These are phyloP conservation scores for Pseudozyma sp. DNA, from an alignment of 1,284 basidiomycete species.

Conservation along the genomic window DNA sequence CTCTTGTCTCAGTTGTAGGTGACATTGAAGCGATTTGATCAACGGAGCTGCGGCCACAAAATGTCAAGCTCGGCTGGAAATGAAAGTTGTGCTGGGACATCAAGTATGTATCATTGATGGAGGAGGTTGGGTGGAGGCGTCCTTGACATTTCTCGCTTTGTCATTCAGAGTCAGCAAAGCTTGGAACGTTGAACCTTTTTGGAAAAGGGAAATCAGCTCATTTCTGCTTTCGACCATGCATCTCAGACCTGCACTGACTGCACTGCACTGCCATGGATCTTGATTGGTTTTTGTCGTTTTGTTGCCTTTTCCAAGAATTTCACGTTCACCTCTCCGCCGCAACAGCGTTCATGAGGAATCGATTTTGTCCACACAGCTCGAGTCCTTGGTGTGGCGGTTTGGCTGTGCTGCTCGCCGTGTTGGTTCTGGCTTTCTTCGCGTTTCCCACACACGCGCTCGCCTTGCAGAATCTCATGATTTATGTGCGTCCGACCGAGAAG, in stretches of 20 bases:
- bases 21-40: constrained; percentile 5
- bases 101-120: no score
- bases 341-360: no score
- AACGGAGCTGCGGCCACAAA: no score
- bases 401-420: constrained; percentile 5
- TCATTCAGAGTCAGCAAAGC: constrained; percentile 20
- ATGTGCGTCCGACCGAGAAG: background rate
- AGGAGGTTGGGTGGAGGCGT: background rate
- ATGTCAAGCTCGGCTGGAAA: no score
- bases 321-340: no score
- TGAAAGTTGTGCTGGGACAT: no score
- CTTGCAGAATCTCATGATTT: constrained; percentile 13
- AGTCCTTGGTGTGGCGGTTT: background rate
- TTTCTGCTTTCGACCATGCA: background rate
- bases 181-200: no score
- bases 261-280: no score
- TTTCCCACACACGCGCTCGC: background rate
- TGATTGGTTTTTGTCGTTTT: no score
- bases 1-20: constrained; percentile 10
- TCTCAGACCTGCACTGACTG: no score
- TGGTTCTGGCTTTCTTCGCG: constrained; percentile 10
- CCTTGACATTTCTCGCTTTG: constrained; percentile 5
- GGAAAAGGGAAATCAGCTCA: constrained; percentile 4
- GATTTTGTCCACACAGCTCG: no score
- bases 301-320: no score